Base-by-base conservation (phyloP, 495 filamentous ascomycete genomes). In the Penicillium longicatenatum region DNA sequence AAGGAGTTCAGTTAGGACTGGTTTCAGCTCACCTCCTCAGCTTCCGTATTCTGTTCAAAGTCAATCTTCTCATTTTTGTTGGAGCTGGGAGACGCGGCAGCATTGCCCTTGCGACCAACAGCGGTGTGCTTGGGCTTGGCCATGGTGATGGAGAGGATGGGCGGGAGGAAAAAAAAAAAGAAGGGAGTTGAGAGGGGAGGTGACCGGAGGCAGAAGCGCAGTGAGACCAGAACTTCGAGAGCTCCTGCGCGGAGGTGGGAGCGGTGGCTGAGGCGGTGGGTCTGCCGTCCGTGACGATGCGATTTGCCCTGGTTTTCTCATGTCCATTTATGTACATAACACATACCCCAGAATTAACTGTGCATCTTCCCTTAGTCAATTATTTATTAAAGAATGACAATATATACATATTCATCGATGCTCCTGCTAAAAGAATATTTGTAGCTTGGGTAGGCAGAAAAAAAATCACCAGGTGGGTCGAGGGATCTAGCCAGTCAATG, bases 61-160 rank as follows among this genome's bases (percentile, higher is more conserved):
- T 76, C 68, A 59, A 60, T 66, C 42, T 75, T 67, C 42, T 75
- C 76, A 66, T 76, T 81, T 62, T 77, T 74, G 53, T 73, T 76
- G 47, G 80, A 79, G 67, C 82, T 86, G 63, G 78, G 81, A 17
- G 82, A 75, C 57, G 85, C 87, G 52, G 86, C 88, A 22, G 82
- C 87, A 67, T 94, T 91, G 74, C 89, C 14, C 37, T 39, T 39
- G 37, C 37, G 37, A 39, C 14, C 16, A 39, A 16, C 37, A 39
- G 14, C 37, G 6, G 14, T 39, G 14, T 39, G 37, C 37, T 39
- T 87, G 58, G 88, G 82, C 79, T 87, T 89, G 60, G 86, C 82
- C 88, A 90, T 91, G 68, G 65, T 66, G 64, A 50, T 53, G 33
- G 50, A 47, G 42, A 33, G 43, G 41, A 41, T 48, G 58, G 55